phyloP scores from a whole-genome alignment of 352 stramenopile genomes.

The Thraustochytrium sp. region DNA sequence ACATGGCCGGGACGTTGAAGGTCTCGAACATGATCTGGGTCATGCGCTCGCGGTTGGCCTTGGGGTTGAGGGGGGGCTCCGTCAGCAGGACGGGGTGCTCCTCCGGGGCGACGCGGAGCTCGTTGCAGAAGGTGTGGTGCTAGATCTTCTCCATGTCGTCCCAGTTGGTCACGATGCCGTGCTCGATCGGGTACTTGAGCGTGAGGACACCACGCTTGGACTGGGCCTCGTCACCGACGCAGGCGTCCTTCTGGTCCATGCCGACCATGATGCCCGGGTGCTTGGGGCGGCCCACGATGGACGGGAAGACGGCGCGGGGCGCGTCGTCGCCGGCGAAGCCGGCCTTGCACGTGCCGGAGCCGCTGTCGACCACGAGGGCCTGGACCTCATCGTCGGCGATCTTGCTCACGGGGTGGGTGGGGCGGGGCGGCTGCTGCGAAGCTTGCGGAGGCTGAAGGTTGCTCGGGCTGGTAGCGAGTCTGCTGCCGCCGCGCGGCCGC shows the following conservation, averaged over 20 bases:
- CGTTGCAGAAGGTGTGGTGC: slow-evolving; percentile 99
- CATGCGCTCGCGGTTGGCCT: slow-evolving; percentile 82
- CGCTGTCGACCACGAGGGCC: slow-evolving; percentile 80
- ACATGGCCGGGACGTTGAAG: slow-evolving; percentile 98
- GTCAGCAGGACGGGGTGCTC: slow-evolving; percentile 90
- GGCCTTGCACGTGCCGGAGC: slow-evolving; percentile 98
- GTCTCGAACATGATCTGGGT: slow-evolving; percentile 99
- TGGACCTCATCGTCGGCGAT: slow-evolving; percentile 44
- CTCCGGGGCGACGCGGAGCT: slow-evolving; percentile 84
- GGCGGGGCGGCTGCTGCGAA: no score
- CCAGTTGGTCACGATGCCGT: slow-evolving; percentile 99
- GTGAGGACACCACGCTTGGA: slow-evolving; percentile 85
- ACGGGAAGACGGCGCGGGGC: slow-evolving; percentile 86
- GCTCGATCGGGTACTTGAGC: slow-evolving; percentile 94
- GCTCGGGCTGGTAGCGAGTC: no score
- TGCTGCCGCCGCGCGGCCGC: no score
- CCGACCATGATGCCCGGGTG: slow-evolving; percentile 93
- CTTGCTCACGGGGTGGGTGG: background rate
- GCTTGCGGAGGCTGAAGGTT: no score
- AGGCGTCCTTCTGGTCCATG: slow-evolving; percentile 89
- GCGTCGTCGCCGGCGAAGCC: slow-evolving; percentile 89
- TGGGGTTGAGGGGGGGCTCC: slow-evolving; percentile 77
- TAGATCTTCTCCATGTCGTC: slow-evolving; percentile 99
- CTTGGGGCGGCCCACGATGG: slow-evolving; percentile 67
- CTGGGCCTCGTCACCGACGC: slow-evolving; percentile 84